Percentiles rank a stretch among this genome's conserved stretches.
These are phyloP conservation scores for Chrysanthemum makinoi DNA, from an alignment of 129 eudicot genomes.

Conservation along the genomic window DNA sequence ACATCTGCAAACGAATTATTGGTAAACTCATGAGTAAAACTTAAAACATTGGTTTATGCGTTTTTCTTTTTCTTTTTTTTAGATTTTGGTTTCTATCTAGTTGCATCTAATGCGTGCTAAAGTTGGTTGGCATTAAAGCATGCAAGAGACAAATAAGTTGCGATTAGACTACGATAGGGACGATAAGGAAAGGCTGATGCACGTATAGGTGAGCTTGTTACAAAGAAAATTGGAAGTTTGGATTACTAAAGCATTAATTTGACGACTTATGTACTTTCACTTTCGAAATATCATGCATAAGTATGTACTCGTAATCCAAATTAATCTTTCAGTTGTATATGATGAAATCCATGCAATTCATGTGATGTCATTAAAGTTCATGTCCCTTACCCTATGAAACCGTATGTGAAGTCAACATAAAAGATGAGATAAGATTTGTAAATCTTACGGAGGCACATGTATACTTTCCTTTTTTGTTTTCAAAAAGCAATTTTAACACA, in stretches of 20 bases:
- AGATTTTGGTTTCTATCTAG: not conserved
- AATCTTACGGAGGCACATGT: too few species aligned
- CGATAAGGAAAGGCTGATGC: not conserved
- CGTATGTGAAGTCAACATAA: too few species aligned
- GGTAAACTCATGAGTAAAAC: not conserved
- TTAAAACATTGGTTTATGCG: not conserved
- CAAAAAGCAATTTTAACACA: too few species aligned
- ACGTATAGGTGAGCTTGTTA: not conserved
- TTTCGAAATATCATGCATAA: not conserved
- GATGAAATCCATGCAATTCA: too few species aligned
- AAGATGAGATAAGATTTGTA: too few species aligned
- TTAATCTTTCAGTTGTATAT: not conserved
- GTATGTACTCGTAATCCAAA: not conserved
- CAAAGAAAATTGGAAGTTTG: too few species aligned
- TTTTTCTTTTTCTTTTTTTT: not conserved
- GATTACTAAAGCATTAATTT: not conserved
- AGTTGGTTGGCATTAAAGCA: not conserved
- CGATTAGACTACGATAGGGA: not conserved
- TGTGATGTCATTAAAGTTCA: too few species aligned
- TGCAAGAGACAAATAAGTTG: not conserved
- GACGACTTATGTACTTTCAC: not conserved
- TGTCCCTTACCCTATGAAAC: too few species aligned
- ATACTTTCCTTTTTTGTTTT: too few species aligned
- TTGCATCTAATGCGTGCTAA: not conserved
- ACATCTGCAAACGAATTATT: slow-evolving; percentile 7